These are phyloP conservation scores for Phascolomyces articulosus DNA, from an alignment of 371 early-diverging fungal genomes.

Conservation along the genomic window DNA sequence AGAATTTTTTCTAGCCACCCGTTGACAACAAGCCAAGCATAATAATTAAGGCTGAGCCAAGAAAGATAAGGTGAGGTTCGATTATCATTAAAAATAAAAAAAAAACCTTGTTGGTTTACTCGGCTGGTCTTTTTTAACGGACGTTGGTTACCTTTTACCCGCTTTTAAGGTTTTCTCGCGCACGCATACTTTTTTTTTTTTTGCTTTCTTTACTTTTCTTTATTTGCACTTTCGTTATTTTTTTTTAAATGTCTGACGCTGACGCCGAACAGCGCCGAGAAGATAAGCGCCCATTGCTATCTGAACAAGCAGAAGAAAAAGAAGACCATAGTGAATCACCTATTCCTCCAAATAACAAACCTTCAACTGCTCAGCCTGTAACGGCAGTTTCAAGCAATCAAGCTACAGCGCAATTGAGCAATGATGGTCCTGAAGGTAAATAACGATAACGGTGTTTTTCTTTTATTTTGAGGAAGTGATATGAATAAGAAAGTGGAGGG, in stretches of 20 bases:
- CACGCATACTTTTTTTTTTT: background rate
- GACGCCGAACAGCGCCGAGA: constrained; percentile 2
- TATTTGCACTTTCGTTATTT: background rate
- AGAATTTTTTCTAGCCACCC: too few species aligned
- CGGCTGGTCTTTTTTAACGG: too few species aligned
- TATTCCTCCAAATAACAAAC: background rate
- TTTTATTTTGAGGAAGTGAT: background rate
- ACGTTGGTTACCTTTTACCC: background rate
- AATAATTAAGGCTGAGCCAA: too few species aligned
- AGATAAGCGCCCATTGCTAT: constrained; percentile 22
- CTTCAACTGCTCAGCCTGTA: constrained; percentile 4
- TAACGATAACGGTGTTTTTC: too few species aligned
- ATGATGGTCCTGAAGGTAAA: constrained; percentile 51
- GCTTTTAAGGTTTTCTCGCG: background rate
- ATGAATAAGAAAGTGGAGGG: background rate
- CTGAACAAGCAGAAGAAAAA: constrained; percentile 10
- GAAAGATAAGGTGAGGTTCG: too few species aligned
- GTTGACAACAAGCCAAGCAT: too few species aligned
- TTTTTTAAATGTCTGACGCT: constrained; percentile 13
- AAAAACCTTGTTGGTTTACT: too few species aligned
- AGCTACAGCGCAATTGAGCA: constrained; percentile 50
- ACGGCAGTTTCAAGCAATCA: constrained; percentile 24
- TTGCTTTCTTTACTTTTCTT: background rate
- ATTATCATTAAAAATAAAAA: too few species aligned
- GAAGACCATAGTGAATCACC: background rate